Evolutionary conservation across 805 yeast genomes (phyloP).

Genomic region (Komagataella mondaviorum): DNA sequence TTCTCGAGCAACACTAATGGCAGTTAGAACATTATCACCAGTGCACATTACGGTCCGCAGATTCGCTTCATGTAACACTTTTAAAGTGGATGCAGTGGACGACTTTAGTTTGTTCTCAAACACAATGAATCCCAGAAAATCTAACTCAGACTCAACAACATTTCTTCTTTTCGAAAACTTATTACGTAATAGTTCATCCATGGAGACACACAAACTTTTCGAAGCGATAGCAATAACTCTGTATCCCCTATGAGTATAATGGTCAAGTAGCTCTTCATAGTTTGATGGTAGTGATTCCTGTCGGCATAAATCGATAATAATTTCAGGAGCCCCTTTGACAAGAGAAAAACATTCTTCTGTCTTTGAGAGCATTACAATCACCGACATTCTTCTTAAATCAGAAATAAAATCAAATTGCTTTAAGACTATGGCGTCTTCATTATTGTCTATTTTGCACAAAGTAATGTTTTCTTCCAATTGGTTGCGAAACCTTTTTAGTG

Average conservation of each 20-base stretch:
- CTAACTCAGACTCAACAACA: conserved; percentile 53
- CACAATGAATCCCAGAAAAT: conserved; percentile 76
- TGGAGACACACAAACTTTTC: conserved; percentile 10
- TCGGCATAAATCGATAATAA: conserved; percentile 65
- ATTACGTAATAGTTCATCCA: conserved; percentile 23
- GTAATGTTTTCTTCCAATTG: conserved; percentile 12
- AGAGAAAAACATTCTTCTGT: conserved; percentile 21
- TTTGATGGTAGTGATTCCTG: conserved; percentile 61
- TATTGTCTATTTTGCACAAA: conserved; percentile 14
- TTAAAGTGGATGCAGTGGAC: conserved; percentile 48
- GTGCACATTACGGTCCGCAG: conserved; percentile 92
- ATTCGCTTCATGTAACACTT: conserved; percentile 47
- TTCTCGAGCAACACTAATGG: conserved; percentile 84
- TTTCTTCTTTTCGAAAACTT: conserved; percentile 43
- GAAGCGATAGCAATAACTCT: conserved; percentile 90
- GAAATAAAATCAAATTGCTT: conserved; percentile 75
- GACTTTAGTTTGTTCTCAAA: conserved; percentile 85
- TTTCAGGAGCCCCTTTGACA: conserved; percentile 97
- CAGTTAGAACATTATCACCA: conserved; percentile 92
- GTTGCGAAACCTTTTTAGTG: conserved; percentile 8
- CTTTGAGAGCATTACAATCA: conserved; percentile 25
- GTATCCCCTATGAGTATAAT: conserved; percentile 87
- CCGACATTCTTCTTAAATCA: conserved; percentile 82
- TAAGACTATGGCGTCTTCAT: conserved; percentile 3
- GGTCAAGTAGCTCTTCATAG: conserved; percentile 59